Evolutionary conservation across 139 green algal genomes (phyloP).

Genomic region (Gonium pectorale): DNA sequence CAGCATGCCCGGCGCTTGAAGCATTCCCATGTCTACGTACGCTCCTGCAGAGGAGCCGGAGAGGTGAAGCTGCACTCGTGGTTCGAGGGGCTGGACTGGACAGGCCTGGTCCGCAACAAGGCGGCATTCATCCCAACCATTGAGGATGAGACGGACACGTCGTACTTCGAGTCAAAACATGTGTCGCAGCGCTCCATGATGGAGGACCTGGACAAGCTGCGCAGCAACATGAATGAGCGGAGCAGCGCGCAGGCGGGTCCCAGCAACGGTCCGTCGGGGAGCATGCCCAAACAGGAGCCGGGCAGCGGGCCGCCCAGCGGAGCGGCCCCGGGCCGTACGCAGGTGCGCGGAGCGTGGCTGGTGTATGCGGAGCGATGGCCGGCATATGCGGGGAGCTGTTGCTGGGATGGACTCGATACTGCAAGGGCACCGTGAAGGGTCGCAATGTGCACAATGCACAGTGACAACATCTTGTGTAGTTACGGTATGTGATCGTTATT

Average conservation of each 20-base stretch:
- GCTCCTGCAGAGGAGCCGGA: conserved; percentile 65
- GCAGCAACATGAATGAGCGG: not conserved
- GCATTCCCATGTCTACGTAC: no score
- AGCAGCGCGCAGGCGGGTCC: not conserved
- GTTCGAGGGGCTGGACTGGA: conserved; percentile 88
- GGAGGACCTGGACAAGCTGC: conserved; percentile 57
- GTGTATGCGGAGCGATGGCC: no score
- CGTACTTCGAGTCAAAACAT: conserved; percentile 75
- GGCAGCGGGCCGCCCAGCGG: conserved; percentile 34
- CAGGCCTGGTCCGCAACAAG: conserved; percentile 76
- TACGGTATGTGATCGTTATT: no score
- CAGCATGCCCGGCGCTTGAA: no score
- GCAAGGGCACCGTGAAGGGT: no score
- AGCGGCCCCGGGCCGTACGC: conserved; percentile 3
- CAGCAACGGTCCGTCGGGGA: not conserved
- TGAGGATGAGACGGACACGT: conserved; percentile 75
- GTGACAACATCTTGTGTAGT: no score
- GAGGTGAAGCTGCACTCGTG: conserved; percentile 92
- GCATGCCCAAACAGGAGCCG: conserved; percentile 15
- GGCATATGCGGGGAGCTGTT: no score
- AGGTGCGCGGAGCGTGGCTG: conserved; percentile 15
- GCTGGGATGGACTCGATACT: no score
- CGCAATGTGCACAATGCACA: no score
- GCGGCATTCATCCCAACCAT: conserved; percentile 82
- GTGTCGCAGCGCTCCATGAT: conserved; percentile 60